Evolutionary conservation across 23 red algal species (phyloP), one percentile per base, ranked within the genome.

Genomic region (Cyanidium caldarium): DNA sequence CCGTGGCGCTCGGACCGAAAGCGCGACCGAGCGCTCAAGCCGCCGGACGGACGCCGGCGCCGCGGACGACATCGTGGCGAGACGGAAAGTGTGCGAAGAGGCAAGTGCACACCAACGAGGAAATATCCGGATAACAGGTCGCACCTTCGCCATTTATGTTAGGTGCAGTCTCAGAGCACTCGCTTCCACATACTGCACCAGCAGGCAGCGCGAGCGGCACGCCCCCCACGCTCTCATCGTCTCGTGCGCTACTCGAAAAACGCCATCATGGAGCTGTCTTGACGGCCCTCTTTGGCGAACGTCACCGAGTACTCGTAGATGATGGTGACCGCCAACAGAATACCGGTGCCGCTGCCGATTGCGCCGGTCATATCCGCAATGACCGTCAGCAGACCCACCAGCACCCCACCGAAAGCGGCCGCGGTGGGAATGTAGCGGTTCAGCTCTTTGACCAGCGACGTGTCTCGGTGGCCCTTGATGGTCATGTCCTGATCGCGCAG

Each of bases 401-500:
- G 87, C 34, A 98, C 85, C 31, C 92, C 92, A 13, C 92, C 92
- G 71, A 98, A 98, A 21, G 92, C 92, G 25, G 92, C 92, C 46
- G 92, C 92, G 1, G 80, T 85, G 33, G 92, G 92, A 70, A 98
- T 98, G 75, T 98, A 98, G 34, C 92, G 80, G 57, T 98, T 98
- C 33, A 98, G 79, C 65, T 98, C 92, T 65, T 98, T 88, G 28
- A 98, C 92, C 15, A 98, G 38, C 1, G 92, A 88, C 2, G 84
- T 85, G 37, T 98, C 92, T 1, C 92, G 84, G 80, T 98, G 83
- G 19, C 92, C 84, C 57, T 85, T 88, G 31, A 98, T 68, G 25
- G 92, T 88, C 79, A 98, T 81, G 57, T 88, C 68, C 68, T 98
- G 92, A 46, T 98, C 84, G 33, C 74, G 65, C 75, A 98, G 45